A percentile compares a stretch with the other conserved stretches of the same genome.
Evolutionary conservation across 352 stramenopile species (phyloP).

Genomic region (Globisporangium perplexum): DNA sequence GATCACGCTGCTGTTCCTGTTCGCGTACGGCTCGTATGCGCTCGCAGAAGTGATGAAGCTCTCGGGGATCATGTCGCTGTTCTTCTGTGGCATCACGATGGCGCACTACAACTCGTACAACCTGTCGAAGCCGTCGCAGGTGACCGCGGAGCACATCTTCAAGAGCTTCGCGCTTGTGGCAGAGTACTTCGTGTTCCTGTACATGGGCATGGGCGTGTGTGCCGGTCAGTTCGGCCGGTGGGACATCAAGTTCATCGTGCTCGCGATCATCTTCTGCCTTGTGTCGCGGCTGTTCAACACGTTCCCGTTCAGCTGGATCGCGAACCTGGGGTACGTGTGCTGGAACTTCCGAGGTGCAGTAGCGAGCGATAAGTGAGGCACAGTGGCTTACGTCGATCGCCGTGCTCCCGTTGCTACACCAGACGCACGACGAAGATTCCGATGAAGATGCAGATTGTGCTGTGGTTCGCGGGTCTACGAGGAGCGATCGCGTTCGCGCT

Average conservation of each 20-base stretch:
- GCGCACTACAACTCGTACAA: constrained; percentile 82
- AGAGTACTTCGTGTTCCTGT: constrained; percentile 78
- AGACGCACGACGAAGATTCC: constrained; percentile 64
- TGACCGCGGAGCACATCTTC: constrained; percentile 69
- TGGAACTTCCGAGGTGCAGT: no score
- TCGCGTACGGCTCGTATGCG: constrained; percentile 62
- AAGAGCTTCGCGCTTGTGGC: constrained; percentile 66
- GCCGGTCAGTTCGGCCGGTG: constrained; percentile 67
- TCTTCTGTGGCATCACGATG: constrained; percentile 88
- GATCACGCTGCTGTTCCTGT: constrained; percentile 70
- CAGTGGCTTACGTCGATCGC: no score
- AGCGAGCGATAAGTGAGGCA: no score
- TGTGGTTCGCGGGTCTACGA: constrained; percentile 91
- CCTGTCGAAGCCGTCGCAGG: constrained; percentile 56
- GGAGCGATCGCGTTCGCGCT: constrained; percentile 85
- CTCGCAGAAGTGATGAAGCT: constrained; percentile 65
- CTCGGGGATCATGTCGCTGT: constrained; percentile 90
- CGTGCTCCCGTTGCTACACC: constrained; percentile 1
- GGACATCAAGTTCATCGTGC: constrained; percentile 81
- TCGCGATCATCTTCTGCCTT: constrained; percentile 82
- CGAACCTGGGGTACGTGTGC: constrained; percentile 37
- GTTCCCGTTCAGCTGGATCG: constrained; percentile 84
- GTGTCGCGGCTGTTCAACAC: constrained; percentile 92
- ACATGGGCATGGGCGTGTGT: constrained; percentile 74
- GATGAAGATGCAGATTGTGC: constrained; percentile 88